Base-by-base conservation (phyloP, 441 rosid species). In the Macaranga tanarius region DNA sequence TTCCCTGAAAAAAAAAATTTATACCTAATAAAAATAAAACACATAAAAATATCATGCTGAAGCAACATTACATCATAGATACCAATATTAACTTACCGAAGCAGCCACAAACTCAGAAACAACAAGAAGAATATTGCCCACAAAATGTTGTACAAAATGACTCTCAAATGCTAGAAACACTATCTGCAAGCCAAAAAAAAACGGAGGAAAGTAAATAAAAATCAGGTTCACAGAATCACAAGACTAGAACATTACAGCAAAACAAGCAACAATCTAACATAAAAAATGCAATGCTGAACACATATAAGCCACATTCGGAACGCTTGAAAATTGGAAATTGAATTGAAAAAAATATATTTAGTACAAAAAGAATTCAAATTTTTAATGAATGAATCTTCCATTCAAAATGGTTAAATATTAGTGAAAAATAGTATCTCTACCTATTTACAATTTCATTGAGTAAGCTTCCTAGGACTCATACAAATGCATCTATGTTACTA, bases 121-220 rank as follows among this genome's bases (percentile, higher is more conserved):
- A 69, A 76, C 78, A 23, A 74, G 83, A 77, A 95, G 90, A 71
- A 91, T 70, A 69, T 84, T 89, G 77, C 90, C 88, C 4, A 83
- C 87, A 79, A 83, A 78, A 85, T 92, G 96, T 72, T 76, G 90
- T 82, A 90, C 71, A 79, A 77, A 89, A 10, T 63, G 85, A 74
- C 73, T 86, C 76, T 82, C 83, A 52, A 81, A 73, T 20, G 79
- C 76, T 44, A 88, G 76, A 74, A 86, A 76, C 78, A 62, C 42
- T 62, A 86, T 83, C 97, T 95, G 86, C 75, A 9, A 70, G 16
- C 42, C 66, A 62, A 59, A 48, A 44, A 44, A 15, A 66, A 45
- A 64, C 34, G n/a, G 55, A 12, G 63, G 57, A 60, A 28, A 45
- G 10, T 22, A 11, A 15, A 63, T 12, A 56, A 40, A 59, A 17